These are phyloP conservation scores for Ichthyophthirius multifiliis DNA, from an alignment of 169 alveolate species.

Conservation along the genomic window DNA sequence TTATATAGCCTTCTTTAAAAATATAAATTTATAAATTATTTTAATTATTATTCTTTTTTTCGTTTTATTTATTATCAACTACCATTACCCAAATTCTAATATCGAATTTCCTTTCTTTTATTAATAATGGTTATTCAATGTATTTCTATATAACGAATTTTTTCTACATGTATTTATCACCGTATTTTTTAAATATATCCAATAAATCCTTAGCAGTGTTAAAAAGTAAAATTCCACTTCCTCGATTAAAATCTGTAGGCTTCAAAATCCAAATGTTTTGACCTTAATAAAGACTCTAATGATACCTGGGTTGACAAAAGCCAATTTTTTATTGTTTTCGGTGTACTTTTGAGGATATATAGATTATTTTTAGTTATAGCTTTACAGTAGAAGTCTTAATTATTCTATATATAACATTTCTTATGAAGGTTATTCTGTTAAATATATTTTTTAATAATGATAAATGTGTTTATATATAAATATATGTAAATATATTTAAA, in stretches of 20 bases:
- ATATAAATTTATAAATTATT: too few relatives aligned
- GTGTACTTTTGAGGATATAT: neutral
- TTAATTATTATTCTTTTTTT: too few relatives aligned
- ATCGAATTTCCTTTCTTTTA: constrained; percentile 74
- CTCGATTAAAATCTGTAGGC: constrained; percentile 51
- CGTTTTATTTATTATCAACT: too few relatives aligned
- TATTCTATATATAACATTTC: too few relatives aligned
- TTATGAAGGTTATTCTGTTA: neutral
- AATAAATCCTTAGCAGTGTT: constrained; percentile 6
- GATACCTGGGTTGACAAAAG: too few relatives aligned
- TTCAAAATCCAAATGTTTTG: constrained; percentile 54
- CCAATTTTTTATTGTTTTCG: neutral
- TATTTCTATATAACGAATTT: constrained; percentile 76
- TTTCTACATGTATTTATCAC: neutral
- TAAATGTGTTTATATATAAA: too few relatives aligned
- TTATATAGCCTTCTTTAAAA: constrained; percentile 71
- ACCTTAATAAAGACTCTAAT: neutral
- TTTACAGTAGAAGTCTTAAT: neutral
- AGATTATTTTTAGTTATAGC: neutral
- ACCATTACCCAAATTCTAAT: constrained; percentile 80
- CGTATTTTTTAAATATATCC: neutral
- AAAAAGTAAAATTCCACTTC: constrained; percentile 42
- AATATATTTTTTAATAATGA: too few relatives aligned
- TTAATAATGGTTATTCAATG: constrained; percentile 73
- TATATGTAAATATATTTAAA: too few relatives aligned